Evolutionary conservation across 2,329 filamentous ascomycete genomes (phyloP).

Genomic region (Talaromyces amestolkiae): DNA sequence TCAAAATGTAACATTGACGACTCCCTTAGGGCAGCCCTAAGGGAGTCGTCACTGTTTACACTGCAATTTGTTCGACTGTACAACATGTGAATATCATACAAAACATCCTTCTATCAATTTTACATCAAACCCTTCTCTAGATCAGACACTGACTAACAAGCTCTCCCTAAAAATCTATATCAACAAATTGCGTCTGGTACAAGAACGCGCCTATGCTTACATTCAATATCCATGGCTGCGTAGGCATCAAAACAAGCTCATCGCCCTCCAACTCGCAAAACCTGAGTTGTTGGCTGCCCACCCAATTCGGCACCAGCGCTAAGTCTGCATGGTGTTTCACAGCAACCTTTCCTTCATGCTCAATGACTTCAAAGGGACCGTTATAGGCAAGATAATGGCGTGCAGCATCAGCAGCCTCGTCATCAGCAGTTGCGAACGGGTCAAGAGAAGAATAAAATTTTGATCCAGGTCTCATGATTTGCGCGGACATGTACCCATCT

Average conservation of each 20-base stretch:
- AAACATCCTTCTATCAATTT: neutral
- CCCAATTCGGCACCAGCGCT: neutral
- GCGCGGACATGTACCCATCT: conserved; percentile 6
- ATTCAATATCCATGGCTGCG: neutral
- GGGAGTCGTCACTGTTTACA: neutral
- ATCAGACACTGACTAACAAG: neutral
- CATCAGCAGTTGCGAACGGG: neutral
- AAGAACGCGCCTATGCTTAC: neutral
- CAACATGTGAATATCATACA: neutral
- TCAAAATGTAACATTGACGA: neutral
- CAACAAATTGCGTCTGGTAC: neutral
- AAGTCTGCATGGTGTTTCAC: neutral
- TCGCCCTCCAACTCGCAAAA: neutral
- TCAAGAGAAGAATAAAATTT: neutral
- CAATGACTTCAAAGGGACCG: neutral
- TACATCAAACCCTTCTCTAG: neutral
- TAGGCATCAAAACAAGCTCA: neutral
- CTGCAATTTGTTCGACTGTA: neutral
- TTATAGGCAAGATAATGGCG: neutral
- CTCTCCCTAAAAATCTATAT: neutral
- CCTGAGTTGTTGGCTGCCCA: neutral
- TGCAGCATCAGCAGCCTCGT: neutral
- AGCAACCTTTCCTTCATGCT: neutral
- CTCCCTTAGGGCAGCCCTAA: neutral
- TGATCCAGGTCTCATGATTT: neutral